Conservation (phyloP, 192 early-diverging fungal genomes). For the Kickxella alabastrina region DNA sequence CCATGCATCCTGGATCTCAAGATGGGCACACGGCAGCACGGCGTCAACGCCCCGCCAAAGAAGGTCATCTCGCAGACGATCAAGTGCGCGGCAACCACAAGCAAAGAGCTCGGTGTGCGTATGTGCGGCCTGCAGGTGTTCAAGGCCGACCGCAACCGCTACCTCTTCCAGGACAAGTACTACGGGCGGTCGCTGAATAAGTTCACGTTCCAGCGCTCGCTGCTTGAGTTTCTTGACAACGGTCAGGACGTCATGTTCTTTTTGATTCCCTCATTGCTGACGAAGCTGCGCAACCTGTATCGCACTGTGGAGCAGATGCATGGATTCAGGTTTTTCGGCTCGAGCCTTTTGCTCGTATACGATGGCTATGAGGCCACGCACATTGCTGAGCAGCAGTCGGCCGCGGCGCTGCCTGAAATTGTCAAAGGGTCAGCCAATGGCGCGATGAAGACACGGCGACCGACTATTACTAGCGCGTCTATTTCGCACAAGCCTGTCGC, state of each 20-base stretch:
- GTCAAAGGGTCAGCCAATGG: background rate
- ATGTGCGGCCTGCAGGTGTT: constrained; percentile 99
- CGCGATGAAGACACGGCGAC: constrained; percentile 7
- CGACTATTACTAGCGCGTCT: constrained; percentile 1
- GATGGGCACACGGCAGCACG: constrained; percentile 97
- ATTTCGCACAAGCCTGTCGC: background rate
- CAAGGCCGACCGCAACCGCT: constrained; percentile 66
- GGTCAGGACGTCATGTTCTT: constrained; percentile 68
- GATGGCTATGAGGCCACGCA: constrained; percentile 62
- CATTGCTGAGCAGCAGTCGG: constrained; percentile 2
- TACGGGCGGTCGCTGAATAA: constrained; percentile 82
- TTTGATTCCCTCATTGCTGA: constrained; percentile 78
- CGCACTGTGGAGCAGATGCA: constrained; percentile 70
- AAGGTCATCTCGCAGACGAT: constrained; percentile 84
- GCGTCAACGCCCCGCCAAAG: constrained; percentile 75
- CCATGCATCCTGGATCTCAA: constrained; percentile 98
- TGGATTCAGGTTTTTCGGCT: constrained; percentile 88
- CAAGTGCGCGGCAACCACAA: constrained; percentile 92
- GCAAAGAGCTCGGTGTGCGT: constrained; percentile 84
- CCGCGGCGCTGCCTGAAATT: constrained; percentile 8
- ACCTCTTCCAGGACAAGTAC: constrained; percentile 93
- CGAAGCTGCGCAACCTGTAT: constrained; percentile 70
- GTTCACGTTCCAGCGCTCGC: constrained; percentile 70
- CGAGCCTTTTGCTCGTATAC: constrained; percentile 86
- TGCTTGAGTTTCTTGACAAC: constrained; percentile 84